Conservation (phyloP, 768 basidiomycete genomes). For the Leccinum pellstonianum region DNA sequence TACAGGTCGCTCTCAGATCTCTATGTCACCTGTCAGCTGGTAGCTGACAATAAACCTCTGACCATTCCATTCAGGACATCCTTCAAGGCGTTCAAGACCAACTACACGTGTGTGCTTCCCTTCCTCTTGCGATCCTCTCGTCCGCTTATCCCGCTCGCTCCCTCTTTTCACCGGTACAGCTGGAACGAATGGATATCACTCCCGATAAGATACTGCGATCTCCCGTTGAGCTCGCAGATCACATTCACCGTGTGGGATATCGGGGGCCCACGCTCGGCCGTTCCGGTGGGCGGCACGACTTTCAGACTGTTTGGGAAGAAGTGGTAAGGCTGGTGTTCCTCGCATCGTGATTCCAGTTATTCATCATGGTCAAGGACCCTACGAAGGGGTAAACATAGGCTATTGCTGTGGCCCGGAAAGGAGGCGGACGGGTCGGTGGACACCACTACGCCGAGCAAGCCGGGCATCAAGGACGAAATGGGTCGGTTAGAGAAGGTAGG, state of each 20-base stretch:
- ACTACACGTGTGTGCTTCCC: constrained; percentile 57
- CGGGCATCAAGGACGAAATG: constrained; percentile 85
- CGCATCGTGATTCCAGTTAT: neutral
- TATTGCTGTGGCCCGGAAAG: constrained; percentile 77
- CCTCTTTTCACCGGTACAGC: constrained; percentile 36
- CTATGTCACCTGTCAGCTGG: constrained; percentile 88
- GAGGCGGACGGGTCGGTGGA: constrained; percentile 87
- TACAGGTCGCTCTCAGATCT: constrained; percentile 85
- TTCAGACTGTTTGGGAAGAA: constrained; percentile 92
- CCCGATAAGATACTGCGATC: constrained; percentile 89
- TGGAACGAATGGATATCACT: constrained; percentile 97
- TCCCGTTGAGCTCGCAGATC: constrained; percentile 86
- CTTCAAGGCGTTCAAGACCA: constrained; percentile 88
- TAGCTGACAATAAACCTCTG: constrained; percentile 90
- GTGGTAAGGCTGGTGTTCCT: constrained; percentile 49
- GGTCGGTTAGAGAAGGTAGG: constrained; percentile 87
- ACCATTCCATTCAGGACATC: constrained; percentile 91
- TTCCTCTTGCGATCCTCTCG: neutral
- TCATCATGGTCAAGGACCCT: constrained; percentile 59
- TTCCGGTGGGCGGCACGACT: constrained; percentile 89
- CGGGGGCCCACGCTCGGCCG: constrained; percentile 72
- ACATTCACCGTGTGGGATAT: constrained; percentile 97
- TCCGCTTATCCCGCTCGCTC: neutral
- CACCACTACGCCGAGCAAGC: constrained; percentile 84
- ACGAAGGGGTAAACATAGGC: constrained; percentile 86